phyloP scores from a whole-genome alignment of 2,329 filamentous ascomycete genomes.

The Colletotrichum orchidophilum region DNA sequence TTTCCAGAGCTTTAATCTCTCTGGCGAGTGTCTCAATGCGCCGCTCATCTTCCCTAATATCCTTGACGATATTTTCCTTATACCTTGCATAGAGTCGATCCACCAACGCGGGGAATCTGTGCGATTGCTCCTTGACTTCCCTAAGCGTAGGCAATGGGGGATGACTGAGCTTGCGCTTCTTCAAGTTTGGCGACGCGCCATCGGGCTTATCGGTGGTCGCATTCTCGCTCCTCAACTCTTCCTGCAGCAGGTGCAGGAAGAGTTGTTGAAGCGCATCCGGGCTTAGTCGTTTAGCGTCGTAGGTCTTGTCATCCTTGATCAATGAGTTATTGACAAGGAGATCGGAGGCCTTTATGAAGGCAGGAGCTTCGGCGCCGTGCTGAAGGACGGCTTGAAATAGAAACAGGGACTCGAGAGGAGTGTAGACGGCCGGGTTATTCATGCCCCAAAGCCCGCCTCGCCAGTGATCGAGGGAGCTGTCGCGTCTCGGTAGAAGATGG shows the following conservation, averaged over 20 bases:
- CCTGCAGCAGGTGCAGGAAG: constrained; percentile 79
- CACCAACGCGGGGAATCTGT: constrained; percentile 76
- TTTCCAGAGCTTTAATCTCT: constrained; percentile 76
- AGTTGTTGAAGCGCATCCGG: constrained; percentile 82
- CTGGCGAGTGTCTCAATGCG: constrained; percentile 69
- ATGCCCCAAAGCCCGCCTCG: constrained; percentile 66
- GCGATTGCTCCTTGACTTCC: constrained; percentile 72
- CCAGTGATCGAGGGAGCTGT: constrained; percentile 64
- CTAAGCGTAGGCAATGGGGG: constrained; percentile 71
- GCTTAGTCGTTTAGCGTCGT: constrained; percentile 77
- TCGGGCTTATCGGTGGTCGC: constrained; percentile 46
- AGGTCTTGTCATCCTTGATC: constrained; percentile 75
- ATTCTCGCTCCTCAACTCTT: constrained; percentile 71
- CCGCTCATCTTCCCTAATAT: constrained; percentile 80
- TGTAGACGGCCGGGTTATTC: constrained; percentile 73
- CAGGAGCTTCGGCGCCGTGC: constrained; percentile 71
- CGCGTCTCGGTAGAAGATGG: constrained; percentile 61
- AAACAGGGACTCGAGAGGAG: constrained; percentile 85
- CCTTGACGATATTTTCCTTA: constrained; percentile 71
- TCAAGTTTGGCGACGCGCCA: constrained; percentile 61
- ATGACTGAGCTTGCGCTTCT: constrained; percentile 79
- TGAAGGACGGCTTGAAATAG: constrained; percentile 82
- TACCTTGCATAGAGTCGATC: constrained; percentile 81
- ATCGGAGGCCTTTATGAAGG: constrained; percentile 78
- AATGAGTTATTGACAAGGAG: constrained; percentile 78